These are phyloP conservation scores for Cryptococcus sp. DNA, from an alignment of 1,284 basidiomycete genomes.

Conservation along the genomic window DNA sequence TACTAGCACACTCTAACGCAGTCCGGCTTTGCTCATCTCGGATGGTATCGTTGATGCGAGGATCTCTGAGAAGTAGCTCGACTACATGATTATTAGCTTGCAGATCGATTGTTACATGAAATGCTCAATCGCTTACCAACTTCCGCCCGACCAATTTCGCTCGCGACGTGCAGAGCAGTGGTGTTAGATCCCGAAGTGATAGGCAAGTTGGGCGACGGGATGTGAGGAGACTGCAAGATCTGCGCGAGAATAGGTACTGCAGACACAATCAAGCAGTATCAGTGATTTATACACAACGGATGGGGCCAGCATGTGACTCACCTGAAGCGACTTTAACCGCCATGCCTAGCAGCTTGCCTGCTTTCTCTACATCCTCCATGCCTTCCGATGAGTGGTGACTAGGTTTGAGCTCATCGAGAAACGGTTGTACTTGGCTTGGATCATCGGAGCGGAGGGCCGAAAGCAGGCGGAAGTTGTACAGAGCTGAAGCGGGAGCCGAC, in stretches of 20 bases:
- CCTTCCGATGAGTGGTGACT: slow-evolving; percentile 43
- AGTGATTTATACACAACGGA: background rate
- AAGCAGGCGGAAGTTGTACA: slow-evolving; percentile 76
- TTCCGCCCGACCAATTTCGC: slow-evolving; percentile 75
- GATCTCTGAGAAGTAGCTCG: slow-evolving; percentile 70
- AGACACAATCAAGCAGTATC: background rate
- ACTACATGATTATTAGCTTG: slow-evolving; percentile 49
- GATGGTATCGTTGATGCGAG: slow-evolving; percentile 76
- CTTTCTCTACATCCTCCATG: slow-evolving; percentile 57
- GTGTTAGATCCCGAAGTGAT: slow-evolving; percentile 69
- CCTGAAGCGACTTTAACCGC: slow-evolving; percentile 81
- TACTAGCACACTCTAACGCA: slow-evolving; percentile 69
- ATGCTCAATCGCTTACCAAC: slow-evolving; percentile 56
- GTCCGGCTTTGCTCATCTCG: slow-evolving; percentile 71
- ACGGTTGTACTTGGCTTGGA: slow-evolving; percentile 74
- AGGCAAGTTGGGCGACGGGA: slow-evolving; percentile 54
- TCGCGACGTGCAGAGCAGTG: slow-evolving; percentile 84
- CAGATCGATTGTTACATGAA: background rate
- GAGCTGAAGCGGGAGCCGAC: slow-evolving; percentile 50
- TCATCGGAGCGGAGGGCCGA: slow-evolving; percentile 76
- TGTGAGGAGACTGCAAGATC: slow-evolving; percentile 73
- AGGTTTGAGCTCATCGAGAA: slow-evolving; percentile 68
- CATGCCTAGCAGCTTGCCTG: slow-evolving; percentile 76
- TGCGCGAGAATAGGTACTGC: slow-evolving; percentile 60
- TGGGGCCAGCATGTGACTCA: slow-evolving; percentile 54